These are phyloP conservation scores for Omphalotus guepiniiformis DNA, from an alignment of 768 basidiomycete species.

Conservation along the genomic window DNA sequence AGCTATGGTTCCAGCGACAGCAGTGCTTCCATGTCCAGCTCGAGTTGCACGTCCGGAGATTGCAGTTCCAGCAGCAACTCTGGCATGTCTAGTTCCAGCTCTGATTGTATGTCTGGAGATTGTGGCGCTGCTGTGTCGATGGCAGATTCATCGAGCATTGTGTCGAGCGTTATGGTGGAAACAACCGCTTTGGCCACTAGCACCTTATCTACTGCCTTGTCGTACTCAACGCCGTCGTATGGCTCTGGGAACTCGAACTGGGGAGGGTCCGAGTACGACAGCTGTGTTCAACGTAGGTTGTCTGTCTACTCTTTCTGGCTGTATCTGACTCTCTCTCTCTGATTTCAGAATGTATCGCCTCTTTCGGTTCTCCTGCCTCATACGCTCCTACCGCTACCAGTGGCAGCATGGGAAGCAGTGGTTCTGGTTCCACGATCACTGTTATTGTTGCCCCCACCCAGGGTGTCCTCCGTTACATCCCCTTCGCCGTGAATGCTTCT, in stretches of 20 bases:
- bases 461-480: constrained; percentile 72
- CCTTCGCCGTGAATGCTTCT: constrained; percentile 71
- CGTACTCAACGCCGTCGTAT: constrained; percentile 45
- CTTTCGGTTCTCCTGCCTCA: constrained; percentile 41
- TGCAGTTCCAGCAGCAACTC: too few species aligned
- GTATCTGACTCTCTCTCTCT: not conserved
- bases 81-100: too few species aligned
- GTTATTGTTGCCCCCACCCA: constrained; percentile 75
- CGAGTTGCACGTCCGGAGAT: too few species aligned
- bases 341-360: constrained; percentile 42
- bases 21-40: too few species aligned
- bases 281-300: constrained; percentile 66
- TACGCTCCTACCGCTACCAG: constrained; percentile 29
- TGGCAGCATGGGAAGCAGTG: constrained; percentile 27
- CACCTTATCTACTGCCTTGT: constrained; percentile 20
- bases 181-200: constrained; percentile 15
- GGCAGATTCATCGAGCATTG: not conserved
- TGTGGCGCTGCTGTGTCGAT: too few species aligned
- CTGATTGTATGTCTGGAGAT: too few species aligned
- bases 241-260: constrained; percentile 62
- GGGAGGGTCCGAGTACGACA: constrained; percentile 54
- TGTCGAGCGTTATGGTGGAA: constrained; percentile 8
- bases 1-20: not conserved
- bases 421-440: constrained; percentile 62
- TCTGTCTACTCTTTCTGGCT: not conserved